Percentiles rank a stretch among this genome's conserved stretches.
These are phyloP conservation scores for Eucalyptus coolabah DNA, from an alignment of 345 rosid species.

Conservation along the genomic window DNA sequence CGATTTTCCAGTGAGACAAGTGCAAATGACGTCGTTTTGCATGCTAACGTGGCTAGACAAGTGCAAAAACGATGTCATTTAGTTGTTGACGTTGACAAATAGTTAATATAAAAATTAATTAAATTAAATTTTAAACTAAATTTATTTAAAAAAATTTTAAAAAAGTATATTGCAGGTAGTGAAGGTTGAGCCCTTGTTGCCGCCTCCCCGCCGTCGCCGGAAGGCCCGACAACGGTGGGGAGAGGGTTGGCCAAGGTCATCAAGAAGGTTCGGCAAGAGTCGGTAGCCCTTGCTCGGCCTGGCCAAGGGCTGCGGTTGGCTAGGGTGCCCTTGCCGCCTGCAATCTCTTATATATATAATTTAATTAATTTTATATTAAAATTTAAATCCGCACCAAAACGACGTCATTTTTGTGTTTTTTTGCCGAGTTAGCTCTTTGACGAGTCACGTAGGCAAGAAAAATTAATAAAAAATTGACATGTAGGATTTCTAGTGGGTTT, in stretches of 20 bases:
- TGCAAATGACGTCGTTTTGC: accelerated
- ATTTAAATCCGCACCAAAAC: accelerated
- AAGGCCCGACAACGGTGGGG: accelerated
- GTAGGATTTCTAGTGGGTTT: accelerated
- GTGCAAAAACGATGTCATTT: accelerated
- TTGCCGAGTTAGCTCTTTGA: accelerated
- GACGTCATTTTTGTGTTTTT: accelerated
- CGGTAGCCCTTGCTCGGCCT: accelerated
- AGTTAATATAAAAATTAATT: no score
- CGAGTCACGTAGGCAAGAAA: accelerated
- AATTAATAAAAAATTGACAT: no score
- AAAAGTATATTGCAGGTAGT: accelerated
- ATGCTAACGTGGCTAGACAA: accelerated
- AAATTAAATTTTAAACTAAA: no score
- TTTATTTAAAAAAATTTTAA: no score
- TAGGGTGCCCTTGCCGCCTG: accelerated
- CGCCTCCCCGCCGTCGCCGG: accelerated
- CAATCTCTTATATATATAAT: no score
- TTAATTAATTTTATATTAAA: no score
- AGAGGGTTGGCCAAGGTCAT: accelerated
- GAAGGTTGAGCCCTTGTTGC: accelerated
- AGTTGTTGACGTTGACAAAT: accelerated
- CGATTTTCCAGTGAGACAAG: accelerated
- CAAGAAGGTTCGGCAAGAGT: accelerated
- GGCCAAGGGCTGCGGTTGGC: accelerated